A percentile compares a stretch with the other conserved stretches of the same genome.
phyloP scores from a whole-genome alignment of 2,329 filamentous ascomycete genomes.

The Botryotinia convoluta region DNA sequence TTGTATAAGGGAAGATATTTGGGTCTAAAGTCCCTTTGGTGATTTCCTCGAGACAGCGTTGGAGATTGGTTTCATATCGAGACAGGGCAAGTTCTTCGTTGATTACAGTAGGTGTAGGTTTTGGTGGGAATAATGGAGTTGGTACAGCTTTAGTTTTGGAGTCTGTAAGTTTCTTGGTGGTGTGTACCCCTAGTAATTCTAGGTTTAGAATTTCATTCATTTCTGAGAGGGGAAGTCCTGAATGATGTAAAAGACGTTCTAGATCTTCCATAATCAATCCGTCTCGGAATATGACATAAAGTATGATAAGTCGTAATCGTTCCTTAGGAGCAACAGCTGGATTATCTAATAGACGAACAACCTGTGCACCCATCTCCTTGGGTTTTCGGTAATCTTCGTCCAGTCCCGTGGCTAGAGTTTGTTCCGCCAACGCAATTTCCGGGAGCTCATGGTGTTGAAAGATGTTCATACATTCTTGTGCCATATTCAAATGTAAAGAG shows the following conservation, averaged over 20 bases:
- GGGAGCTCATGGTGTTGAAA: slow-evolving; percentile 83
- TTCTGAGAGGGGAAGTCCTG: slow-evolving; percentile 72
- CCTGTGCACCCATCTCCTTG: slow-evolving; percentile 81
- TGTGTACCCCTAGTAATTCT: slow-evolving; percentile 74
- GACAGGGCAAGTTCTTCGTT: slow-evolving; percentile 83
- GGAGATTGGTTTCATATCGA: slow-evolving; percentile 78
- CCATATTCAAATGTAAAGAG: slow-evolving; percentile 92
- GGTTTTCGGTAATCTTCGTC: slow-evolving; percentile 92
- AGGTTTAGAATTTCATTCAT: slow-evolving; percentile 73
- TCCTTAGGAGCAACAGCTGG: slow-evolving; percentile 69
- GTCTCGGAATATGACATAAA: slow-evolving; percentile 83
- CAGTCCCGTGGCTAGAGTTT: slow-evolving; percentile 84
- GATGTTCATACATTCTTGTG: slow-evolving; percentile 92
- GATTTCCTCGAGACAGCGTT: slow-evolving; percentile 76
- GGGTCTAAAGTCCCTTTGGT: slow-evolving; percentile 66
- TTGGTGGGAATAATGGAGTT: slow-evolving; percentile 69
- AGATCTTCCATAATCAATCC: slow-evolving; percentile 83
- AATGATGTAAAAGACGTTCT: slow-evolving; percentile 78
- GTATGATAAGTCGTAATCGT: slow-evolving; percentile 77
- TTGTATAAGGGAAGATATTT: slow-evolving; percentile 67
- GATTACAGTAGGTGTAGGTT: slow-evolving; percentile 52
- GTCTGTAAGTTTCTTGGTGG: slow-evolving; percentile 74
- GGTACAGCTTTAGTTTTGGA: slow-evolving; percentile 55
- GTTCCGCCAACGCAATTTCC: slow-evolving; percentile 84
- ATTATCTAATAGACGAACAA: slow-evolving; percentile 86